phyloP scores from a whole-genome alignment of 345 rosid species.

The Eutrema yunnanense region DNA sequence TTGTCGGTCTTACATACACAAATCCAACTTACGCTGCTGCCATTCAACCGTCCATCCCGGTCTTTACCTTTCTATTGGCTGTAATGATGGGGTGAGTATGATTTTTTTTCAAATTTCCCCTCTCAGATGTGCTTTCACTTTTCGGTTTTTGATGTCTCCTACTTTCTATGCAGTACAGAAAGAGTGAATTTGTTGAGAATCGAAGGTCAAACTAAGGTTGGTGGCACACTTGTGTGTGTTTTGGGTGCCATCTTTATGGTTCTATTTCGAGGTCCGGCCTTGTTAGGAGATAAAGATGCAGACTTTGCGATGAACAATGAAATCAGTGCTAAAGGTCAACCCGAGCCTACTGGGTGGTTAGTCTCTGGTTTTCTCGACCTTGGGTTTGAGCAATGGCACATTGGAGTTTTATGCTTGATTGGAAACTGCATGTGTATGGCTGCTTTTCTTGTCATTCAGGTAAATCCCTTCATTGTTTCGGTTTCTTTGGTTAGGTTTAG shows the following conservation, averaged over 20 bases:
- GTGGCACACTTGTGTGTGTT: slow-evolving; percentile 79
- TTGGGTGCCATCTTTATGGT: slow-evolving; percentile 84
- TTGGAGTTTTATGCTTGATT: slow-evolving; percentile 89
- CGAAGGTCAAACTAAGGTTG: slow-evolving; percentile 92
- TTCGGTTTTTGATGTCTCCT: slow-evolving; percentile 11
- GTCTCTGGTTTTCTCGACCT: slow-evolving; percentile 48
- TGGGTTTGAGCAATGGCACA: slow-evolving; percentile 74
- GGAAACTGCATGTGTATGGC: slow-evolving; percentile 99
- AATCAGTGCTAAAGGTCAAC: slow-evolving; percentile 79
- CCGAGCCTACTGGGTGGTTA: slow-evolving; percentile 81
- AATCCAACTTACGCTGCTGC: slow-evolving; percentile 99
- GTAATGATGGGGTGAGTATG: slow-evolving; percentile 80
- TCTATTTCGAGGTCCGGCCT: slow-evolving; percentile 79
- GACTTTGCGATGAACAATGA: slow-evolving; percentile 48
- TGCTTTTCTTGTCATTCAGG: slow-evolving; percentile 90
- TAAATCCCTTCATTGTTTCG: slow-evolving; percentile 16
- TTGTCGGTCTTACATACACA: slow-evolving; percentile 89
- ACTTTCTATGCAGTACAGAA: slow-evolving; percentile 85
- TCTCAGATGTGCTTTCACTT: neutral
- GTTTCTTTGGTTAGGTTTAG: slow-evolving; percentile 3
- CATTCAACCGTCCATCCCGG: slow-evolving; percentile 94
- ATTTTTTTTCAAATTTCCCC: neutral
- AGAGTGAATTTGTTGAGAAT: slow-evolving; percentile 64
- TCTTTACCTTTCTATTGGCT: slow-evolving; percentile 88
- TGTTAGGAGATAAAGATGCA: slow-evolving; percentile 52